Base-by-base conservation (phyloP, 345 rosid species). In the Cardiospermum halicacabum region DNA sequence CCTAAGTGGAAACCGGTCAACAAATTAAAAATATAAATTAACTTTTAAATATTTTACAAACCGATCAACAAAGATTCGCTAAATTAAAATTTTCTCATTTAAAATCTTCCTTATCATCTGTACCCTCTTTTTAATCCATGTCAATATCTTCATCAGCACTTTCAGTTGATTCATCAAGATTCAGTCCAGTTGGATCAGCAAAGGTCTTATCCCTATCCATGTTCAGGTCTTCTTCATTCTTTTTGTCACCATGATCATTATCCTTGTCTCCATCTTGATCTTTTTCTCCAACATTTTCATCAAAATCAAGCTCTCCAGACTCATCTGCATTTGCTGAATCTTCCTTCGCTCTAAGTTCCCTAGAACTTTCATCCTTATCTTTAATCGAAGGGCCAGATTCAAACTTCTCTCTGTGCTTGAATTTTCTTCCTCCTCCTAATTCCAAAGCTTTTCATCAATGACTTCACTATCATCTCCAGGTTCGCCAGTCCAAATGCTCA, bases 271-370 rank as follows among this genome's bases (percentile, higher is more conserved):
- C 80, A 53, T 30, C 69, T 74, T 80, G 85, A 73, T 80, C 75
- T 24, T 76, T 74, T 49, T 65, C 73, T 65, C 80, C 72, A 39
- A 71, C 77, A 40, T 49, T 80, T 71, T 84, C 82, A 50, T 77
- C 83, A 58, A 78, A 36, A 24, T 76, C 58, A 56, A 61, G 58
- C 66, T 86, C 85, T 24, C 69, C 88, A 45, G 72, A 61, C 64
- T 85, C 86, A 66, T 78, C 82, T 18, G 59, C 60, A 42, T 58
- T 43, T 39, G 76, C 75, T 65, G 67, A 74, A 50, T 91, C 89
- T 69, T 89, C 95, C 87, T 84, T 94, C 58, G 82, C 95, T 78
- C 96, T 81, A 40, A 94, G 81, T 83, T 94, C 97, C 73, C 85
- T 81, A 60, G 68, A 71, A 66, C 73, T 74, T 54, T 71, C 56